A percentile compares a stretch with the other conserved stretches of the same genome.
These are phyloP conservation scores for Mycena indigotica DNA, from an alignment of 768 basidiomycete genomes.

Conservation along the genomic window DNA sequence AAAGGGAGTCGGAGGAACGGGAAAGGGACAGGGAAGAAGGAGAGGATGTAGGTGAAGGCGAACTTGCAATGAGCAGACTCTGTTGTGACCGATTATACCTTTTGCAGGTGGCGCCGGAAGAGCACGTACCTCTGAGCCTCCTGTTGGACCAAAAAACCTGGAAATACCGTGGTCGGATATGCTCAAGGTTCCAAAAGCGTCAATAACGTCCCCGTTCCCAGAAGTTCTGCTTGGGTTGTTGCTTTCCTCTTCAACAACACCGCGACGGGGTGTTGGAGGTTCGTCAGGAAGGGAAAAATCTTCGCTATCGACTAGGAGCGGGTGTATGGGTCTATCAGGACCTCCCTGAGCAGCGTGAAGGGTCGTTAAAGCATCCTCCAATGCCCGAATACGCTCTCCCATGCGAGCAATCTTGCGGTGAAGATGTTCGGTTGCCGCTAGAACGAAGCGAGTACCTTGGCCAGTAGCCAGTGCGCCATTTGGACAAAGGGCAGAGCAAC, in stretches of 20 bases:
- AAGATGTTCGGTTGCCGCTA: constrained; percentile 68
- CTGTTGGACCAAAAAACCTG: constrained; percentile 69
- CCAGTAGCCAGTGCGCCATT: constrained; percentile 79
- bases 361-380: constrained; percentile 60
- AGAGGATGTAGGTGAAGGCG: constrained; percentile 12
- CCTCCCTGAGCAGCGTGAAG: constrained; percentile 45
- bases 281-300: constrained; percentile 11
- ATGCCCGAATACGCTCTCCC: constrained; percentile 54
- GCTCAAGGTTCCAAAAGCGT: constrained; percentile 61
- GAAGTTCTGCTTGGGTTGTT: constrained; percentile 17
- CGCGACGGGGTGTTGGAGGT: not conserved
- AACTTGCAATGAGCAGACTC: constrained; percentile 29
- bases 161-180: constrained; percentile 62
- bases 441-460: constrained; percentile 70
- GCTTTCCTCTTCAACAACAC: not conserved
- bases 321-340: constrained; percentile 40
- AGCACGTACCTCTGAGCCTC: constrained; percentile 62
- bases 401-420: constrained; percentile 58
- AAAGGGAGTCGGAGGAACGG: constrained; percentile 21
- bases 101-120: not conserved
- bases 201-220: constrained; percentile 44
- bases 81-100: not conserved
- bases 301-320: constrained; percentile 42
- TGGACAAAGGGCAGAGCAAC: constrained; percentile 71
- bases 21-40: constrained; percentile 23